Base-by-base conservation (phyloP, 2,329 filamentous ascomycete species). In the Aspergillus bombycis region DNA sequence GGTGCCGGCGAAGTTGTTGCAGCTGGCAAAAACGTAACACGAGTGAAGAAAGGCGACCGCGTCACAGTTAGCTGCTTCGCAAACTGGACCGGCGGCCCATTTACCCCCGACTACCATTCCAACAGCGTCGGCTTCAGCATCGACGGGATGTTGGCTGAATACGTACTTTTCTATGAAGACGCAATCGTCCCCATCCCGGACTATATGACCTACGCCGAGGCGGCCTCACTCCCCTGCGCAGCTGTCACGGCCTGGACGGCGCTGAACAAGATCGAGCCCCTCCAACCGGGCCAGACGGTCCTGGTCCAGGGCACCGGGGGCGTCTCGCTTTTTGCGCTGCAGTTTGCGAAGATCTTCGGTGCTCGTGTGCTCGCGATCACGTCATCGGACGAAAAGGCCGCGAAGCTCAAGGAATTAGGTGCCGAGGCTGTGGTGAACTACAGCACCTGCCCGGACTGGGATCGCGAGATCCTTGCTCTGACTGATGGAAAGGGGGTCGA, bases 351-450 rank as follows among this genome's bases (percentile, higher is more conserved):
- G 2, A 79, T 81, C 0, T 74, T 74, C 4, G 83, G 82, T 0
- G 80, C 82, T 16, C 45, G 45, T 16, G 45, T 48, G 10, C 45
- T 48, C 1, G 21, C 45, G 7, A 88, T 85, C 0, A 86, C 84
- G 0, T 85, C 81, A 0, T 82, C 81, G 0, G 80, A 83, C 19
- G 78, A 79, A 3, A 88, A 88, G 71, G 81, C 82, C 0, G 69
- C 80, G 30, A 73, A 74, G n/a, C 78, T 87, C 5, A 79, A 77
- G 58, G 71, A 77, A 2, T 75, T 88, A 2, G 86, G 87, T 2
- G 87, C 84, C 0, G 78, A 81, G 45, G 75, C 83, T 53, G 78
- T 82, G 2, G 80, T 89, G 72, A 88, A 89, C 72, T 89, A 89
- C 74, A 81, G 79, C 26, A 78, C 74, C 1, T 79, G 75, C 1